Conservation (phyloP, 148 eudicot species). For the Euryodendron excelsum region DNA sequence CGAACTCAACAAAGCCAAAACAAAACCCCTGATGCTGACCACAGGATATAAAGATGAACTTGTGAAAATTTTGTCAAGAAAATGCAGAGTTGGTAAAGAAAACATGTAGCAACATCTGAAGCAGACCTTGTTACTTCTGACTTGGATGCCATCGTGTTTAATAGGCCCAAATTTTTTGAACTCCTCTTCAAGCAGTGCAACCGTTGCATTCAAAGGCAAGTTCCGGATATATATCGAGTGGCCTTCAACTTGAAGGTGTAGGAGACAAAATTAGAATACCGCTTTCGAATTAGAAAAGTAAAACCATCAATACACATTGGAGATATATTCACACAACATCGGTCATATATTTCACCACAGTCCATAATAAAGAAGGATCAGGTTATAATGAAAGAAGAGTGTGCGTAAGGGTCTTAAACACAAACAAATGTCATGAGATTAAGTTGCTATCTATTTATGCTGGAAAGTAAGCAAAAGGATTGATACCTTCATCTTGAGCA, state of each 20-base stretch:
- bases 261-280: background rate
- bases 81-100: conserved; percentile 3
- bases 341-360: conserved; percentile 1
- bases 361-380: conserved; percentile 5
- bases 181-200: conserved; percentile 54
- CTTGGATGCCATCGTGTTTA: conserved; percentile 74
- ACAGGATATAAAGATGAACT: conserved; percentile 9
- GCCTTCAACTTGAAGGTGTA: conserved; percentile 40
- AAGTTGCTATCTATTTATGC: background rate
- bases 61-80: background rate
- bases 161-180: conserved; percentile 65
- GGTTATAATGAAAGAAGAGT: background rate
- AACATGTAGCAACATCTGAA: conserved; percentile 4
- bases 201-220: conserved; percentile 58
- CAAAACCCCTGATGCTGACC: conserved; percentile 63
- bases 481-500: conserved; percentile 40
- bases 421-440: no score
- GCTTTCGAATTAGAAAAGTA: background rate
- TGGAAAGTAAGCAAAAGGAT: background rate
- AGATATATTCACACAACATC: background rate
- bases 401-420: background rate
- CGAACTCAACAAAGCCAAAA: conserved; percentile 82
- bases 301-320: background rate
- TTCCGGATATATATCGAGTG: conserved; percentile 63
- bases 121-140: conserved; percentile 68